These are phyloP conservation scores for Collybiopsis confluens DNA, from an alignment of 768 basidiomycete genomes.

Conservation along the genomic window DNA sequence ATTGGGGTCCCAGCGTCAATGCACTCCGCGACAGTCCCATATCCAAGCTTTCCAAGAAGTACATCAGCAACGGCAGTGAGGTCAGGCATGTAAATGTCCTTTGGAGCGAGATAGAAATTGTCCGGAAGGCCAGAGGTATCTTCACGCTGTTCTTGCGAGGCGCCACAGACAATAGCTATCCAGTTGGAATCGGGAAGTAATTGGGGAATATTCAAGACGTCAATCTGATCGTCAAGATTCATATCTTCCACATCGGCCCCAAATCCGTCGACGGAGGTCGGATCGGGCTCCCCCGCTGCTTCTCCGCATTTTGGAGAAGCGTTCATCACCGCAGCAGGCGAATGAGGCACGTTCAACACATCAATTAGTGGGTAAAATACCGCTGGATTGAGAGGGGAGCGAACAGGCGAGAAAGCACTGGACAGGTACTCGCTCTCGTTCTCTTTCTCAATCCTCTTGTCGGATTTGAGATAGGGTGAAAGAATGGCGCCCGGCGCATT, in stretches of 20 bases:
- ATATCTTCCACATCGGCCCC: neutral
- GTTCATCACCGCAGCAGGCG: neutral
- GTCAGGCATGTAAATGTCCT: constrained; percentile 81
- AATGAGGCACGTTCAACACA: neutral
- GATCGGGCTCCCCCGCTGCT: neutral
- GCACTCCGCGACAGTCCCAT: constrained; percentile 78
- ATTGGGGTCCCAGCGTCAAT: constrained; percentile 75
- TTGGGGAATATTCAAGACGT: constrained; percentile 26
- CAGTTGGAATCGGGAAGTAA: constrained; percentile 66
- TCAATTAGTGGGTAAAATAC: constrained; percentile 29
- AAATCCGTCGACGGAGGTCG: neutral
- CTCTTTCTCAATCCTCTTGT: neutral
- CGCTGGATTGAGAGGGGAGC: constrained; percentile 9
- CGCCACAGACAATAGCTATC: constrained; percentile 80
- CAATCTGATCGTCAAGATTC: constrained; percentile 3
- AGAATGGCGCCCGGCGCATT: constrained; percentile 1
- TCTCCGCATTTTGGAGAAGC: neutral
- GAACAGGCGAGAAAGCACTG: neutral
- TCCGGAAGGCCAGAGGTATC: constrained; percentile 47
- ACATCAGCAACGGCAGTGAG: constrained; percentile 71
- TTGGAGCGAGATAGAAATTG: constrained; percentile 71
- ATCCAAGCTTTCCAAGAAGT: constrained; percentile 76
- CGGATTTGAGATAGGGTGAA: neutral
- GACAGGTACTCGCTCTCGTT: neutral
- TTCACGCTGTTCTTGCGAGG: constrained; percentile 54